A percentile compares a stretch with the other conserved stretches of the same genome.
Evolutionary conservation across 176 grass and related monocot genomes (phyloP).

Genomic region (Olyra latifolia): DNA sequence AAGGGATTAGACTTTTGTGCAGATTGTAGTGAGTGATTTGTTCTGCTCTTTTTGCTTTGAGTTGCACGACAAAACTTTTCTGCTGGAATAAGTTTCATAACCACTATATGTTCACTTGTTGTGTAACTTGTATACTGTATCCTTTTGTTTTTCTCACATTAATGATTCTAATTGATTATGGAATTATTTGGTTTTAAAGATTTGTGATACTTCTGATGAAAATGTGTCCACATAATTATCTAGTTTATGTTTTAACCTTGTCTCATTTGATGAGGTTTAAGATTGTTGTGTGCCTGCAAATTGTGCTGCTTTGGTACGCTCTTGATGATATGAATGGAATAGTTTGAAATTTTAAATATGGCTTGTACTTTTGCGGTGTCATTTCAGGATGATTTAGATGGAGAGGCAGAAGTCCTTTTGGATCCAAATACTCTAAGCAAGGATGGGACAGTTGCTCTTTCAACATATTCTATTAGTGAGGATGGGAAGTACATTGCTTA

Average conservation of each 20-base stretch:
- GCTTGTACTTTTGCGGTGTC: not conserved
- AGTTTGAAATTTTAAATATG: not conserved
- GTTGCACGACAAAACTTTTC: too few species aligned
- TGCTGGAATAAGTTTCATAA: too few species aligned
- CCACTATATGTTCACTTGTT: too few species aligned
- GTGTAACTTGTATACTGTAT: too few species aligned
- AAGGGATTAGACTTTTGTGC: too few species aligned
- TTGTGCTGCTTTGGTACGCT: not conserved
- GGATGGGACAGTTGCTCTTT: constrained; percentile 84
- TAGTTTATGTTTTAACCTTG: not conserved
- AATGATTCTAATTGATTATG: not conserved
- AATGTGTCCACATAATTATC: not conserved
- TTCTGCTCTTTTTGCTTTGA: too few species aligned
- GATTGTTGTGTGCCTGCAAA: not conserved
- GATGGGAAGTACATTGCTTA: constrained; percentile 93
- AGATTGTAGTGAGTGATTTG: too few species aligned
- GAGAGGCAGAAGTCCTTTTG: constrained; percentile 60
- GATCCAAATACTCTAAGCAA: constrained; percentile 88
- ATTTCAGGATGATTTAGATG: constrained; percentile 73
- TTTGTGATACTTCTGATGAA: not conserved
- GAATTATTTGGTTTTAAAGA: not conserved
- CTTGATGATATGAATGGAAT: not conserved
- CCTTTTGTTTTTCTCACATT: not conserved
- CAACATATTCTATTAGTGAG: constrained; percentile 60
- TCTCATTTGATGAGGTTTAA: not conserved